These are phyloP conservation scores for Perilla frutescens DNA, from an alignment of 257 asterid species.

Conservation along the genomic window DNA sequence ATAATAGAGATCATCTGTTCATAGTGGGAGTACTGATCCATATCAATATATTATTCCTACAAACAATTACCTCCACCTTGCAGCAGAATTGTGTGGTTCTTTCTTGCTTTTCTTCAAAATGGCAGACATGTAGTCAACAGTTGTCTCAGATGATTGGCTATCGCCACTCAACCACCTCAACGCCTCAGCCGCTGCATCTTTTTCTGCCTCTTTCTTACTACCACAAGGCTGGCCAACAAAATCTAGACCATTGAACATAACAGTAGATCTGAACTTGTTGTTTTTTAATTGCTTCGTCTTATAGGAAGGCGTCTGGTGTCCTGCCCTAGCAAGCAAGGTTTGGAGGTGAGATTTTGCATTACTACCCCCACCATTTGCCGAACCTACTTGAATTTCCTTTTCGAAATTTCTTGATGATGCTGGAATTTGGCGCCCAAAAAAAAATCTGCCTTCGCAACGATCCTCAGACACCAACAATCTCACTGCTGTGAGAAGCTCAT, in stretches of 20 bases:
- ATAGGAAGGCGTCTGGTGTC: conserved; percentile 76
- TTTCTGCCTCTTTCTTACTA: conserved; percentile 93
- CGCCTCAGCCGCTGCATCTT: conserved; percentile 94
- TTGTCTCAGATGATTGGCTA: conserved; percentile 55
- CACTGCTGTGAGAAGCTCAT: conserved; percentile 76
- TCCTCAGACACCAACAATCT: conserved; percentile 82
- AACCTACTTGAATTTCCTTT: conserved; percentile 41
- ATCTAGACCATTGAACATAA: conserved; percentile 77
- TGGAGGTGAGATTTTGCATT: conserved; percentile 82
- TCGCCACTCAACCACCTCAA: conserved; percentile 88
- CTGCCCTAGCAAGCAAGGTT: conserved; percentile 74
- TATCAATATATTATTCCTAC: not conserved
- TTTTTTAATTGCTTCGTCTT: conserved; percentile 66
- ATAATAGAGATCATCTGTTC: not conserved
- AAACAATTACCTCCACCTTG: conserved; percentile 69
- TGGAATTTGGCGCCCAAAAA: conserved; percentile 66
- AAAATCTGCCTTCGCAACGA: conserved; percentile 86
- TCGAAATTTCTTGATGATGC: conserved; percentile 48
- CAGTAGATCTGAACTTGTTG: conserved; percentile 75
- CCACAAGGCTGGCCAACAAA: conserved; percentile 74
- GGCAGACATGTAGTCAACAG: conserved; percentile 65
- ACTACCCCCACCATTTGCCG: conserved; percentile 45
- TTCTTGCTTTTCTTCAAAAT: conserved; percentile 73
- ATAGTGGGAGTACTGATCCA: not conserved
- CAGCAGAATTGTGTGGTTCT: conserved; percentile 43